Base-by-base conservation (phyloP, 2,329 filamentous ascomycete genomes). In the Colletotrichum eleusines region DNA sequence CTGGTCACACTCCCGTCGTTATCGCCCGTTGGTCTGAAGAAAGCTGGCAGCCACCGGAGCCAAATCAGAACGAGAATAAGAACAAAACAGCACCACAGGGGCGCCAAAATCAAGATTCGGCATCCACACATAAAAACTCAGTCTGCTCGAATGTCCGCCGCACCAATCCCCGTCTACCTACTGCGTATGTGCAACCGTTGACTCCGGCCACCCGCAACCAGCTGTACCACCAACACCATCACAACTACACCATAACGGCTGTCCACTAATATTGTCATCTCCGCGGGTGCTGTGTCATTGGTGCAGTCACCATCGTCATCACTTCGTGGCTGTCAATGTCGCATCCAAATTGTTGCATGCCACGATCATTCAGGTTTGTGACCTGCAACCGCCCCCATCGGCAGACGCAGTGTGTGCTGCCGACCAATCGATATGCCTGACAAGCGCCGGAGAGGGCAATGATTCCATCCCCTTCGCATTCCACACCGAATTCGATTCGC, bases 301-400 rank as follows among this genome's bases (percentile, higher is more conserved):
- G 6, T 23, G 16, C 55, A 20, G 26, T 53, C 2, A 26, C 42
- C 46, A 23, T 28, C 55, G 42, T 61, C 67, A 50, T 31, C 40
- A 51, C 26, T 42, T 42, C n/a, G 55, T 42, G 26, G 60, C 55
- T 44, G 40, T 62, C 40, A 31, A 23, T 40, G 35, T 48, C 67
- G 65, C 54, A 55, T 51, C 59, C 63, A 42, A n/a, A 53, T 40
- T 55, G 33, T 66, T 58, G 31, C 63, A 55, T 66, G 51, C 50
- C 42, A 40, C 57, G 23, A 44, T 57, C 59, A 44, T 59, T 64
- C 33, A 51, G 33, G 40, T 16, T 26, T 31, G 38, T n/a, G 54
- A 51, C 42, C 40, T 26, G 50, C 44, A 51, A 50, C 38, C n/a
- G 51, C 50, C 33, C 59, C 59, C 65, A 68, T 68, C 51, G 65